Evolutionary conservation across 805 yeast species (phyloP), one percentile per base, ranked within the genome.

Genomic region (Spathaspora hagerdaliae): DNA sequence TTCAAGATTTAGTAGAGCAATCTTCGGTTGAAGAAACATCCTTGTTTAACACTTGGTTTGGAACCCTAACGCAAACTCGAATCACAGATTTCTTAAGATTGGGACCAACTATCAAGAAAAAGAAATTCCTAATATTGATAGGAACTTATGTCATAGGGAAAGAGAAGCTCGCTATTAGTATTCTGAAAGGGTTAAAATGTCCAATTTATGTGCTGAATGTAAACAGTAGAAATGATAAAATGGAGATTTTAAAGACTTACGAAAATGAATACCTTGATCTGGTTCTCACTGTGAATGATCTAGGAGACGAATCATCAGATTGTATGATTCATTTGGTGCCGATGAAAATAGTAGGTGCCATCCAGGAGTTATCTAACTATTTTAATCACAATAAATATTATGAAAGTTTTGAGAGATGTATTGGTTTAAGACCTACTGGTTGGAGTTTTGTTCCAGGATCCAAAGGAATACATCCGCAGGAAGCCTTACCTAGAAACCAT

Each of bases 121-220:
- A 68, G 46, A 71, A 73, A 45, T 72, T 75, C 48, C 63, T 87
- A 48, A 76, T 83, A 7, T 67, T 87, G 8, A 82, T 94, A 12
- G 98, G 98, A 0, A 83, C 96, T 0, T 94, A 94, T 61, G 79
- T 91, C 2, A 90, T 94, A 34, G 99, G 99, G 2, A 94, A 94
- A 59, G 99, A 94, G 60, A 78, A 84, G 46, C 61, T 94, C 27
- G 97, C 96, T 0, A 63, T 87, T 7, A 69, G 78, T 0, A 66
- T 87, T 10, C 86, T 88, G 53, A 65, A 75, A 41, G 57, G 54
- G 15, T 55, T 85, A 27, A 49, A 69, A 1, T 69, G 83, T 27
- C 83, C 79, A 47, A 78, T 86, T 2, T 82, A 69, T 49, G 78
- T 85, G 12, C 66, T 76, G 50, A 62, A 67, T 42, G 63, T 70